Base-by-base conservation (phyloP, 306 rosid genomes). In the Dicorynia guianensis region DNA sequence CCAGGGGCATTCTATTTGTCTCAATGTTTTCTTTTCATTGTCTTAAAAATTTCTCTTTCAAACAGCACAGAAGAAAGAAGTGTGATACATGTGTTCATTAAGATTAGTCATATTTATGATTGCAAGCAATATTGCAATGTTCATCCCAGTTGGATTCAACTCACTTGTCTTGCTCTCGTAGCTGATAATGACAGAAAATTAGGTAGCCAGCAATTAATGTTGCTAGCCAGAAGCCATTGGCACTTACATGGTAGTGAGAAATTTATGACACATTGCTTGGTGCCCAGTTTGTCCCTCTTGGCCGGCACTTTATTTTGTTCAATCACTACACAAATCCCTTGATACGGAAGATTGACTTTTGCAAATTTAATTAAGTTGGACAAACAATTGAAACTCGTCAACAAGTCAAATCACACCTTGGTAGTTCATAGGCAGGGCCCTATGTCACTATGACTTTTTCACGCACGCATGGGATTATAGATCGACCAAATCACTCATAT, bases 151-250 rank as follows among this genome's bases (percentile, higher is more conserved):
- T 15, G 57, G 60, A 67, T 34, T 49, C 73, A 71, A 71, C 67
- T 40, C 52, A 56, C 6, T 19, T 44, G 71, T 9, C 80, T 11
- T 34, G 7, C 46, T 35, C 25, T 47, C 18, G 47, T 76, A 34
- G 19, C 11, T 34, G 49, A 76, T 76, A 34, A 76, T 67, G 61
- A 67, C 38, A 55, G 54, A 67, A 42, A 55, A 20, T 52, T 65
- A 42, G 66, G 36, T 19, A 71, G 40, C 40, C 7, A 25, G 30
- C 30, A 17, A 65, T 11, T 13, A 70, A 58, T 71, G 36, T 46
- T 39, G 48, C 12, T 4, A 34, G 48, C 12, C 2, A 34, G 60
- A 49, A 67, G 73, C 53, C 72, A 14, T n/a, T 33, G 68, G 58
- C 64, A 52, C 2, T 25, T 25, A 25, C 30, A 42, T 46, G 20